These are phyloP conservation scores for Suillus subalutaceus DNA, from an alignment of 768 basidiomycete species.

Conservation along the genomic window DNA sequence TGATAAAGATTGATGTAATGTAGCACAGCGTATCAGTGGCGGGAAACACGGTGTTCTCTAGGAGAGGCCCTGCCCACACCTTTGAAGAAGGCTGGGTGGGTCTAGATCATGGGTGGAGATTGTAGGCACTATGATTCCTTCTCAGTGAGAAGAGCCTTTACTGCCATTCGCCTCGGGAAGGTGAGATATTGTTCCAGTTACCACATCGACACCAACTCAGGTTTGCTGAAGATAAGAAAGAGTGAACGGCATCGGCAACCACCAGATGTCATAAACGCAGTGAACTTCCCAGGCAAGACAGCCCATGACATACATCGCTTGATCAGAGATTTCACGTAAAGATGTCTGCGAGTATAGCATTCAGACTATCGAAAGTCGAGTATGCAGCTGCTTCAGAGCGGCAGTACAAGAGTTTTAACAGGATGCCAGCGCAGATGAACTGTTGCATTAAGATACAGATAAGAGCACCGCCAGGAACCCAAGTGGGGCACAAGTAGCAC, in stretches of 20 bases:
- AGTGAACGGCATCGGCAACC: background rate
- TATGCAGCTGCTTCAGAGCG: background rate
- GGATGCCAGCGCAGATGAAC: constrained; percentile 29
- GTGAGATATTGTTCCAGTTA: background rate
- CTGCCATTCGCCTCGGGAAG: background rate
- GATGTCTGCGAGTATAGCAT: background rate
- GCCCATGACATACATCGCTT: background rate
- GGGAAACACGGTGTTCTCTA: background rate
- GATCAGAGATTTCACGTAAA: background rate
- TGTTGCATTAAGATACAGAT: constrained; percentile 33
- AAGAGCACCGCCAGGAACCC: constrained; percentile 41
- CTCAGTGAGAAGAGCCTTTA: background rate
- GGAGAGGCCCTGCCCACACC: background rate
- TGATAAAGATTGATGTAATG: constrained; percentile 38
- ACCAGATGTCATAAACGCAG: background rate
- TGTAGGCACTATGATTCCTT: background rate
- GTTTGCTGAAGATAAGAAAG: background rate
- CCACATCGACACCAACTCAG: background rate
- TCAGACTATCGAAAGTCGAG: background rate
- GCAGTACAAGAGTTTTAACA: background rate
- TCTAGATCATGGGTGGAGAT: background rate
- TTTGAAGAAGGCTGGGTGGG: background rate
- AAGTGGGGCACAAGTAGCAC: constrained; percentile 27
- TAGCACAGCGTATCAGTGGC: background rate
- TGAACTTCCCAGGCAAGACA: background rate